Base-by-base conservation (phyloP, 495 filamentous ascomycete genomes). In the Penicillium chermesinum region DNA sequence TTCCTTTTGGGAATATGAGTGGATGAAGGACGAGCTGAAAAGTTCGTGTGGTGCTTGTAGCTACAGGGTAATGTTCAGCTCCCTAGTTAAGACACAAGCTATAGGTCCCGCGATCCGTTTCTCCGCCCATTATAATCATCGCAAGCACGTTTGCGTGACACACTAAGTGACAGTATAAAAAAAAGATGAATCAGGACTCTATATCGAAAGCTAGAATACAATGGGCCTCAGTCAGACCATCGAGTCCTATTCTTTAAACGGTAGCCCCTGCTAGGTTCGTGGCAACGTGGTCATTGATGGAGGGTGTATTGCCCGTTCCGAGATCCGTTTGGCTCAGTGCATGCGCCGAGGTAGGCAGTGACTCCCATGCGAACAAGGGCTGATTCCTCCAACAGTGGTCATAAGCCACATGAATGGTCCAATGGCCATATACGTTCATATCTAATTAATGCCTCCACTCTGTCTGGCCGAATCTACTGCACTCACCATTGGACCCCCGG, bases 361-460 rank as follows among this genome's bases (percentile, higher is more conserved):
- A 71, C 49, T 79, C 76, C 74, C 75, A 79, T 2, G 76, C 76
- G 49, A 79, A 67, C 44, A 81, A 48, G 9, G 76, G 76, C 64
- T 79, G 75, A 18, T 57, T 5, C 74, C 76, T 12, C 75, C 77
- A 18, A 74, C 66, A 1, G 59, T 66, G 5, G 21, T 49, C 5
- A 73, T 77, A 76, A 53, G 12, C 69, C 70, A 20, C 64, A 61
- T 33, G 69, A 63, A 45, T 81, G 76, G 49, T 81, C 61, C 9
- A 79, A 32, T 6, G 76, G 74, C 72, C 72, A 78, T 16, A 62
- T 50, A 27, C 66, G 75, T 13, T 69, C 54, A 43, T 81, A 81
- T 21, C 61, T 59, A 52, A 79, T 78, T 48, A 71, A 43, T 9
- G 76, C 58, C 10, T 63, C 42, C 3, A n/a, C n/a, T n/a, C n/a